phyloP scores from a whole-genome alignment of 139 green algal species.

The Gonium pectorale region DNA sequence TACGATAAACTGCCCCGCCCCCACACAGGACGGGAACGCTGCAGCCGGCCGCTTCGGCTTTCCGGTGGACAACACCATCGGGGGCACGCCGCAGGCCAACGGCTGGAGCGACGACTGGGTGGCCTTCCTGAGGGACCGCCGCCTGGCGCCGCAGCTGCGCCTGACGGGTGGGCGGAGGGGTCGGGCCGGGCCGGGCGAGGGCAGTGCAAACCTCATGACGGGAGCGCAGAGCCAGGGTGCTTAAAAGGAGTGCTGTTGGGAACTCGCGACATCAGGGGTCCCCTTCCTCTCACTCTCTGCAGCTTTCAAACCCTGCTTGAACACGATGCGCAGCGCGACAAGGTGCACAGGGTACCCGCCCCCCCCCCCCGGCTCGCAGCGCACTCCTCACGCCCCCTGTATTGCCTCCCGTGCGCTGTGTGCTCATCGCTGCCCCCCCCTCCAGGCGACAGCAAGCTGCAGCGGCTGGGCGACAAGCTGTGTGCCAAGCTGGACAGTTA shows the following conservation, averaged over 20 bases:
- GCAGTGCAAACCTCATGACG: too few relatives aligned
- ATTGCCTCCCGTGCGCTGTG: too few relatives aligned
- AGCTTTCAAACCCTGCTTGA: too few relatives aligned
- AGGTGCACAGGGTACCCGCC: too few relatives aligned
- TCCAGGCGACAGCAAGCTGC: constrained; percentile 72
- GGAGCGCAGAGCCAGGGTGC: too few relatives aligned
- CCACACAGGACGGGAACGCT: constrained; percentile 66
- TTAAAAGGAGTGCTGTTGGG: too few relatives aligned
- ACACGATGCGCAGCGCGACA: too few relatives aligned
- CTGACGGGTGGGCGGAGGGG: constrained; percentile 32
- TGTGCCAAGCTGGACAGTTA: constrained; percentile 79
- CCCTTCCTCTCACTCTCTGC: too few relatives aligned
- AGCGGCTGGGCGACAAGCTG: constrained; percentile 77
- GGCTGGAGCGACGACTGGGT: constrained; percentile 90
- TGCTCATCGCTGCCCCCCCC: background rate
- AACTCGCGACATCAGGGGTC: too few relatives aligned
- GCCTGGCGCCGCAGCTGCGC: constrained; percentile 77
- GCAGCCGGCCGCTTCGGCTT: constrained; percentile 89
- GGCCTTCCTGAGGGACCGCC: constrained; percentile 84
- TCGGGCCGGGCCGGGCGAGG: too few relatives aligned
- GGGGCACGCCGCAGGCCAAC: constrained; percentile 94
- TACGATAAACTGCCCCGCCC: background rate
- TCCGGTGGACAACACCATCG: constrained; percentile 96
- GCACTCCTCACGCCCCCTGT: too few relatives aligned
- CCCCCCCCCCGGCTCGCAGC: too few relatives aligned